phyloP scores from a whole-genome alignment of 2,329 filamentous ascomycete species.

The Cladophialophora carrionii region DNA sequence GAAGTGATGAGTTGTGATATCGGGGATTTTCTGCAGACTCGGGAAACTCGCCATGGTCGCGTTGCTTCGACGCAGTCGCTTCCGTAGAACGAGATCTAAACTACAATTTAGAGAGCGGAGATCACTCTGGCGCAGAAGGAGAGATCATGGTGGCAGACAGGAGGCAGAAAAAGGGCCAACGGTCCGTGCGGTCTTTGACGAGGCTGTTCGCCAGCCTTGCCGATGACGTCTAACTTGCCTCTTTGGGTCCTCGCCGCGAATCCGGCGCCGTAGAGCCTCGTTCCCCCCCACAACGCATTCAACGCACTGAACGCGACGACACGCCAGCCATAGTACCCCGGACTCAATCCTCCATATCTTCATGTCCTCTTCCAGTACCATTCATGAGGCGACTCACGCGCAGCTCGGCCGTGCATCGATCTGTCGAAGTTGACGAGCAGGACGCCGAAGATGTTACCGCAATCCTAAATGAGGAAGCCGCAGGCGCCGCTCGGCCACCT shows the following conservation, averaged over 20 bases:
- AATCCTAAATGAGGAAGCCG: constrained; percentile 30
- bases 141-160: not conserved
- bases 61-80: not conserved
- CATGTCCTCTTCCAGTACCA: not conserved
- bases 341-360: not conserved
- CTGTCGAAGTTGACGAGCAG: constrained; percentile 13
- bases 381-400: constrained; percentile 7
- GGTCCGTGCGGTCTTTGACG: not conserved
- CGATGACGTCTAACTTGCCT: constrained; percentile 1
- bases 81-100: not conserved
- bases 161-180: not conserved
- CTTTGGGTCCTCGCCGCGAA: not conserved
- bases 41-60: constrained; percentile 21
- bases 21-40: constrained; percentile 18
- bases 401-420: not conserved
- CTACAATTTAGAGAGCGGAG: not conserved
- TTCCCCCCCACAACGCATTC: not conserved
- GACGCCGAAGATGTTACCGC: constrained; percentile 25
- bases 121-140: not conserved
- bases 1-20: constrained; percentile 59
- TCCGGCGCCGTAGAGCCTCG: not conserved
- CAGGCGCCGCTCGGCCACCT: constrained; percentile 7
- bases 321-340: not conserved
- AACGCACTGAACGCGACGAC: not conserved
- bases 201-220: not conserved